Conservation (phyloP, 2,329 filamentous ascomycete genomes). For the Pseudophaeomoniella oleicola region DNA sequence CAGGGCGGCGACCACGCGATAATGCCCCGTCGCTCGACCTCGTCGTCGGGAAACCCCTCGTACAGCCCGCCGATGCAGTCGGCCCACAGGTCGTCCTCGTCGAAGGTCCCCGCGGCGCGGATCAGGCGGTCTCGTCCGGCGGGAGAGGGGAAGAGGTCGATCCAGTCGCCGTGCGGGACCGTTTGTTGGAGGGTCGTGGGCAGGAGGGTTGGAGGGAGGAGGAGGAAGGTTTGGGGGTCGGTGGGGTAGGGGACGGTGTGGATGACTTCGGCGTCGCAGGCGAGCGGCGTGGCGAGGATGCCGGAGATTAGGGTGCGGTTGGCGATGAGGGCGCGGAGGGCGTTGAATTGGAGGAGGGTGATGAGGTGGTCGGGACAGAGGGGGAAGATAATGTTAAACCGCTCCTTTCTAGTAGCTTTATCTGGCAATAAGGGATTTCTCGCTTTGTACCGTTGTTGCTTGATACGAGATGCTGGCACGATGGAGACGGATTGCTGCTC, state of each 20-base stretch:
- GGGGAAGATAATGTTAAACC: conserved; percentile 18
- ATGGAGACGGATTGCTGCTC: neutral
- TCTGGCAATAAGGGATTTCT: neutral
- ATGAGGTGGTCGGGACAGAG: conserved; percentile 27
- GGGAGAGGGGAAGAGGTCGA: conserved; percentile 27
- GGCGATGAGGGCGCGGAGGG: conserved; percentile 21
- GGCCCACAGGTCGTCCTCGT: conserved; percentile 29
- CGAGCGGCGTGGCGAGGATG: conserved; percentile 17
- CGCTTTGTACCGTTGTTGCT: neutral
- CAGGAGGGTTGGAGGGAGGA: conserved; percentile 18
- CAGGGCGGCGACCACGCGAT: conserved; percentile 29
- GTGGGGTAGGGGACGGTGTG: conserved; percentile 17
- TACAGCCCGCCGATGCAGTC: conserved; percentile 29
- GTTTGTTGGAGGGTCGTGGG: conserved; percentile 26
- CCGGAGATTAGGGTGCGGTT: conserved; percentile 21
- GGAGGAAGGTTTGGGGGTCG: conserved; percentile 8
- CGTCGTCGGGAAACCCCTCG: conserved; percentile 29
- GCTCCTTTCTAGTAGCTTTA: neutral
- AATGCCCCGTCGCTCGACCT: conserved; percentile 24
- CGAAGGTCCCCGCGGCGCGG: conserved; percentile 19
- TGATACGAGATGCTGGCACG: neutral
- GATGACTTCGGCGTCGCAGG: conserved; percentile 17
- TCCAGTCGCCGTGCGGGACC: conserved; percentile 24
- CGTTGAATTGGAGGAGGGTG: conserved; percentile 27
- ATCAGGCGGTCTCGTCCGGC: conserved; percentile 25